phyloP scores from a whole-genome alignment of 352 stramenopile genomes.

The Globisporangium okanoganense region DNA sequence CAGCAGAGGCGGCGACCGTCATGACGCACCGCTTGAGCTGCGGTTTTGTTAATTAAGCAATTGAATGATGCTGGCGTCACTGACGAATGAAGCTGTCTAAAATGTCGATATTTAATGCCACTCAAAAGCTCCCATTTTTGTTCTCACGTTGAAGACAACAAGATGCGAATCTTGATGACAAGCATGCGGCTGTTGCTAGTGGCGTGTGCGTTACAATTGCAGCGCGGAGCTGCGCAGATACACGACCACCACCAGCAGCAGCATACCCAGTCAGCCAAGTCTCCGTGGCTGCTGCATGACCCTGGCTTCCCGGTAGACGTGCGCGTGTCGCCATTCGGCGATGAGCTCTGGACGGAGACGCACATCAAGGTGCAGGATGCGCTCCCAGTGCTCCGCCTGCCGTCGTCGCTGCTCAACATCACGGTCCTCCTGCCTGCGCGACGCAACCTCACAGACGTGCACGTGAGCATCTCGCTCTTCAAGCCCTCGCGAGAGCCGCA shows the following conservation, averaged over 20 bases:
- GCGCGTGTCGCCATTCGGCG: constrained; percentile 26
- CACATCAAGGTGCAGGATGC: background rate
- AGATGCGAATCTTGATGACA: background rate
- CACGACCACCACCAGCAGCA: background rate
- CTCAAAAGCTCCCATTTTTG: background rate
- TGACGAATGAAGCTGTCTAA: too few relatives aligned
- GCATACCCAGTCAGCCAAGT: background rate
- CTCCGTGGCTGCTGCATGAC: constrained; percentile 29
- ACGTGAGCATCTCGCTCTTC: constrained; percentile 31
- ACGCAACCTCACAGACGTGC: constrained; percentile 17
- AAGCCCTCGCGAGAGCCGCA: constrained; percentile 5
- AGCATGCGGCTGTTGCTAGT: background rate
- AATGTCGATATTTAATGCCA: too few relatives aligned
- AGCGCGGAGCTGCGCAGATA: background rate
- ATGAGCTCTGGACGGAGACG: constrained; percentile 22
- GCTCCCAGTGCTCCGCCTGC: constrained; percentile 18
- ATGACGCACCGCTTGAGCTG: background rate
- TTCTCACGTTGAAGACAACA: background rate
- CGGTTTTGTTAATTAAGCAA: too few relatives aligned
- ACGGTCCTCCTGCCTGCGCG: constrained; percentile 18
- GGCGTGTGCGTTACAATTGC: background rate
- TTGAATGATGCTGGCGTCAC: too few relatives aligned
- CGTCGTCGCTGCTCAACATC: constrained; percentile 32
- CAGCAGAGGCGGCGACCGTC: background rate
- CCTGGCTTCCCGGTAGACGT: constrained; percentile 28